These are phyloP conservation scores for Russula compacta DNA, from an alignment of 768 basidiomycete genomes.

Conservation along the genomic window DNA sequence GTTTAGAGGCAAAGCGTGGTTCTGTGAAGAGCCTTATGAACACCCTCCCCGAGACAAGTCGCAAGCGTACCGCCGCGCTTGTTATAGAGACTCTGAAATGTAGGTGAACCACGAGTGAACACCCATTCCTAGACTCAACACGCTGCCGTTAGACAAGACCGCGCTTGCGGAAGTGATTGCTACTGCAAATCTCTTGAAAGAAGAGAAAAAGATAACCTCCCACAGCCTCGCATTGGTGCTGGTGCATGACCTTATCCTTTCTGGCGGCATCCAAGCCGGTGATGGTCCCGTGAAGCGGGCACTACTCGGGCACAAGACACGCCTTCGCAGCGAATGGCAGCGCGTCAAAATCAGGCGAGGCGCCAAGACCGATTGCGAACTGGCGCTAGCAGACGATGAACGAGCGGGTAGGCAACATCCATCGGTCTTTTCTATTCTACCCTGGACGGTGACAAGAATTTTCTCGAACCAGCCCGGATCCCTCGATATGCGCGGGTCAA, in stretches of 20 bases:
- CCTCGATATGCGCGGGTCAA: slow-evolving; percentile 86
- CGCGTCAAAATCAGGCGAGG: slow-evolving; percentile 74
- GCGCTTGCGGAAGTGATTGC: slow-evolving; percentile 64
- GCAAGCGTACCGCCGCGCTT: slow-evolving; percentile 74
- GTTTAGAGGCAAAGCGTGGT: slow-evolving; percentile 81
- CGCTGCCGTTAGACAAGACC: slow-evolving; percentile 52
- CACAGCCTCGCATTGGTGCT: slow-evolving; percentile 73
- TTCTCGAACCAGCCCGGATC: slow-evolving; percentile 42
- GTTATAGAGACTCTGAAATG: slow-evolving; percentile 96
- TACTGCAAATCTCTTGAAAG: slow-evolving; percentile 54
- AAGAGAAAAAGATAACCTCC: slow-evolving; percentile 74
- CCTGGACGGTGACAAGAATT: slow-evolving; percentile 1
- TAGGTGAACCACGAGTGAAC: slow-evolving; percentile 26
- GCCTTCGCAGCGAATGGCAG: slow-evolving; percentile 79
- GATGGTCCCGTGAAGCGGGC: slow-evolving; percentile 89
- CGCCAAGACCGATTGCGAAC: slow-evolving; percentile 50
- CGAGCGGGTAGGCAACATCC: slow-evolving; percentile 44
- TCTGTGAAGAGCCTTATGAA: slow-evolving; percentile 82
- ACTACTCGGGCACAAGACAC: slow-evolving; percentile 79
- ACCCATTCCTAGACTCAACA: neutral
- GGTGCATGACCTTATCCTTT: slow-evolving; percentile 82
- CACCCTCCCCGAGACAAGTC: slow-evolving; percentile 60
- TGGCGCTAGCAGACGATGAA: slow-evolving; percentile 52
- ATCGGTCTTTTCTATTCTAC: neutral
- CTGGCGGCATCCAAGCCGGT: slow-evolving; percentile 80